Base-by-base conservation (phyloP, 306 rosid genomes). In the Malus orientalis region DNA sequence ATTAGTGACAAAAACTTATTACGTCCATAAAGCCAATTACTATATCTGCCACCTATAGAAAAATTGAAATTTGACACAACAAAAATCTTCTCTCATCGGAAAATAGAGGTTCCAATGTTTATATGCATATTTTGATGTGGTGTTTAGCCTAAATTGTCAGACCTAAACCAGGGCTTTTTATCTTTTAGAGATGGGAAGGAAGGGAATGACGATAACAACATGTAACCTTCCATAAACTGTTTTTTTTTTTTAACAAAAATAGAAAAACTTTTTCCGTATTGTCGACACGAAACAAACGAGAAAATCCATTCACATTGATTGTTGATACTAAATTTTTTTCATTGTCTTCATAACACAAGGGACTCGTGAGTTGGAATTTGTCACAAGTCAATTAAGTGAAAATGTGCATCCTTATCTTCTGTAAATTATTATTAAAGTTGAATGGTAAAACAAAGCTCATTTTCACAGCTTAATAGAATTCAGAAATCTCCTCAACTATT, bases 1-100 rank as follows among this genome's bases (percentile, higher is more conserved):
- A 68, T 42, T 66, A 79, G 70, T 58, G 78, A 23, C 72, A 90
- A 83, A 84, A 79, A 76, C 78, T 83, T 86, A 81, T 75, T 88
- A 67, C 79, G 80, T 64, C 89, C 84, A 62, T 81, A 86, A 77
- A 51, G 58, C 74, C 85, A 84, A 53, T 82, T 82, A 65, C 74
- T 63, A 60, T 74, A 83, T 73, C 69, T 78, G 70, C 66, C 67
- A 79, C 85, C 90, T 80, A 80, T 61, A 75, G 18, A 54, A 71
- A 82, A 63, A 82, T 70, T 32, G 49, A 64, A 64, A 53, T 62
- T 61, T 7, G 4, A 51, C 18, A 51, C 63, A 53, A 53, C 36
- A 71, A 19, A 18, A 71, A 30, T 19, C 47, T 40, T 11, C 44
- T 9, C 11, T 40, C 44, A 8, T 40, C 44, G 3, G 45, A 40